Base-by-base conservation (phyloP, 768 basidiomycete genomes). In the Xerocomellus dryophilus region DNA sequence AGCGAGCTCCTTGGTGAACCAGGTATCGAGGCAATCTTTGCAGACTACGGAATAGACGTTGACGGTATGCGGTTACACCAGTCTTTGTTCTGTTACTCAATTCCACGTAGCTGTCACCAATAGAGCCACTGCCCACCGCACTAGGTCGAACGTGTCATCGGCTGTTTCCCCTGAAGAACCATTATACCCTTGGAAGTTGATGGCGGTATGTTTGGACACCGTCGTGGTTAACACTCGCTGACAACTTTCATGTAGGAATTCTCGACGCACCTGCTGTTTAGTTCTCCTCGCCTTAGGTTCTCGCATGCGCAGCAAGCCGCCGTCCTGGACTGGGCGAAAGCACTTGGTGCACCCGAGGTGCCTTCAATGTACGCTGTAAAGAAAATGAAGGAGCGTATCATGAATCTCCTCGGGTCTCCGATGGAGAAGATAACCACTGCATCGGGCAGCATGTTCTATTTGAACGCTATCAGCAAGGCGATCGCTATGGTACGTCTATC, bases 231-330 rank as follows among this genome's bases (percentile, higher is more conserved):
- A 27, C 17, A 27, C 17, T 14, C 10, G 34, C 17, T 44, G 29
- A 51, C 6, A 11, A 8, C n/a, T 14, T 29, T 29, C 27, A 10
- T 44, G 75, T 15, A 70, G 69, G 57, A 64, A 41, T 67, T 70
- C 47, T 45, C 61, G n/a, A 72, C 66, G 0, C 58, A 65, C 29
- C 47, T 71, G 9, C 52, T 73, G 5, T 73, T 73, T 44, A 67
- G 61, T 36, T 72, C 70, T 3, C 63, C 70, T 1, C 53, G 51
- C 4, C 54, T 71, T 0, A 56, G 59, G 17, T 73, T 74, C 43
- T 74, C 68, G 1, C 47, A 58, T 4, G 43, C 55, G 6, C 71
- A 73, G 46, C 55, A 73, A 47, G 55, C 41, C 15, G 66, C 68
- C 1, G 44, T 74, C 5, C 48, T 73, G 3, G 36, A 40, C 0